Evolutionary conservation across 179 eudicot species (phyloP), one percentile per base, ranked within the genome.

Genomic region (Beta lomatogona): DNA sequence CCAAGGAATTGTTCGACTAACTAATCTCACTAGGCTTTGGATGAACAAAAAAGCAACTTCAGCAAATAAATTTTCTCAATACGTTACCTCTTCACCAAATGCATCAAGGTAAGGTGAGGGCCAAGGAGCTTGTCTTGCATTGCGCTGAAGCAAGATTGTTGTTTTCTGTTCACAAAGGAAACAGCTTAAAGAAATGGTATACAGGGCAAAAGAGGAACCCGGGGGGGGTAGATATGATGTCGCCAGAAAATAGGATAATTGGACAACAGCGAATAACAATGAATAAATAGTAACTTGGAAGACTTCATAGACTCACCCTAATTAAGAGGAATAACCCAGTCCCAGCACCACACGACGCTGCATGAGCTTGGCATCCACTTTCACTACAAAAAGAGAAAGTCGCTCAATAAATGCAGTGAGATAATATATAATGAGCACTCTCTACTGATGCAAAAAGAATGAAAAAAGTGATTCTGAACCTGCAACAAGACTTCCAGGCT

Each of bases 31-130:
- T 45, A 21, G 60, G 22, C 22, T 68, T 28, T 54, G 3, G 19
- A 31, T 36, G n/a, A 69, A 14, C 18, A 15, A 12, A 2, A 45
- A 1, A 28, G 75, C 55, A 80, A 55, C 48, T 79, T 19, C 28
- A 79, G 53, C 15, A 79, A 41, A 75, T 45, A 14, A 14, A 61
- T 60, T 7, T 60, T 16, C 19, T 25, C 5, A 1, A 25, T 58
- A 60, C 57, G 44, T 80, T 91, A 94, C 99, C 98, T 94, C 99
- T 91, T 96, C 99, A 77, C 99, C 99, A 84, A 85, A 96, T 77
- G 93, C 89, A 85, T 96, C 99, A 87, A 96, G 93, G 91, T 96
- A 96, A 1, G 93, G 98, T 15, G 99, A 96, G 65, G 96, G 93
- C 99, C 99, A 96, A 80, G 85, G 89, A 67, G 98, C 92, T 83